Base-by-base conservation (phyloP, 2,329 filamentous ascomycete species). In the Torrubiellomyces zombiae region DNA sequence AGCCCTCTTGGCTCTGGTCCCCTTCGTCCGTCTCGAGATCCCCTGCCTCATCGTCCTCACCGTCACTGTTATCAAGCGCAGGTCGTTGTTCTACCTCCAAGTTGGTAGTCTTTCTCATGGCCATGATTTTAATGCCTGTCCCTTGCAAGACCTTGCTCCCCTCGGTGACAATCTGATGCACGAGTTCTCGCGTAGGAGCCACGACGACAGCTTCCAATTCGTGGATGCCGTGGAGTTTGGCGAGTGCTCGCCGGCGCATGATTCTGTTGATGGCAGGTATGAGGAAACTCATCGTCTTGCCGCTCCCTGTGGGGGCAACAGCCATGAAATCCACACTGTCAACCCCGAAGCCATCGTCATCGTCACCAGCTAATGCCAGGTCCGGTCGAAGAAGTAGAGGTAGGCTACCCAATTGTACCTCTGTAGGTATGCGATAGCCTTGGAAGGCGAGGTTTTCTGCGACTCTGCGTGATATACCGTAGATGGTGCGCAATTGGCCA, bases 221-320 rank as follows among this genome's bases (percentile, higher is more conserved):
- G 33, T 69, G 63, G 6, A 45, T 36, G 2, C 35, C 38, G 5
- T 39, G 27, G 4, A 43, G 20, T 4, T 58, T 48, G 37, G 60
- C 51, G 19, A 59, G 52, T 1, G 62, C 56, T 20, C 64, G 53
- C 26, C 65, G 53, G 32, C 63, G 59, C 36, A 80, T 57, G 20
- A 92, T 72, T 22, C 68, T 65, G 43, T 92, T 76, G 38, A 98
- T 72, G 3, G 83, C 64, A 0, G 86, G 85, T 20, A 98, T 78
- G 39, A 95, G 52, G 42, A 94, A 98, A 11, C 83, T 82, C 34
- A 98, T 58, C 0, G 89, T 98, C 59, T 98, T 98, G 21, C 89
- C 89, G 47, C 86, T 95, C 14, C 89, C 89, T 0, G 89, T 98
- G 2, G 89, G 89, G 3, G 89, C 89, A 21, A 95, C 73, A 0